Evolutionary conservation across 169 alveolate species (phyloP).

Genomic region (Babesia ovata): DNA sequence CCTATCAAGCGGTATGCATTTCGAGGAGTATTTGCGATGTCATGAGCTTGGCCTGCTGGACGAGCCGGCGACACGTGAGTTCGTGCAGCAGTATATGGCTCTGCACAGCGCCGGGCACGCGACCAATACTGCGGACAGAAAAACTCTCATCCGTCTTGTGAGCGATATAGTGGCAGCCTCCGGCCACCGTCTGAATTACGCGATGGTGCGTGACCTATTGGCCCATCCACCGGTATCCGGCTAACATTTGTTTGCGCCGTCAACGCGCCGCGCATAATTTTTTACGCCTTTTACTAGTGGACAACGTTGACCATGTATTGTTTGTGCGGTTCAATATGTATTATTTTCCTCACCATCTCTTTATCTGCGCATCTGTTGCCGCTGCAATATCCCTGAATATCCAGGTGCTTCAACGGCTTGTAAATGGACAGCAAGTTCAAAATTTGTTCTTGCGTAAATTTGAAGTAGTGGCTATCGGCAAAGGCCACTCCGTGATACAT

Average conservation of each 20-base stretch:
- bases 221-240: neutral
- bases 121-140: neutral
- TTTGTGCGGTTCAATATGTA: constrained; percentile 10
- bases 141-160: constrained; percentile 7
- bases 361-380: constrained; percentile 7
- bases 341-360: neutral
- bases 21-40: constrained; percentile 37
- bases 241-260: neutral
- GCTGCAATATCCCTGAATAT: constrained; percentile 15
- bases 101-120: neutral
- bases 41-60: constrained; percentile 26
- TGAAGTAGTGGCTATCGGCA: constrained; percentile 26
- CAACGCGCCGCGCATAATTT: too few relatives aligned
- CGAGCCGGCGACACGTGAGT: constrained; percentile 19
- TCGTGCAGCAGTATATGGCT: constrained; percentile 29
- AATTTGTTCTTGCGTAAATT: constrained; percentile 12
- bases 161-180: constrained; percentile 20
- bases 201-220: constrained; percentile 14
- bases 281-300: neutral
- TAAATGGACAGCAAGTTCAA: constrained; percentile 5
- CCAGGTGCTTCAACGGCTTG: constrained; percentile 25
- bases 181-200: constrained; percentile 21
- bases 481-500: constrained; percentile 29
- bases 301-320: constrained; percentile 34
- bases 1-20: constrained; percentile 20